Evolutionary conservation across 1,284 basidiomycete genomes (phyloP), one percentile per base, ranked within the genome.

Genomic region (Irpex sp.): DNA sequence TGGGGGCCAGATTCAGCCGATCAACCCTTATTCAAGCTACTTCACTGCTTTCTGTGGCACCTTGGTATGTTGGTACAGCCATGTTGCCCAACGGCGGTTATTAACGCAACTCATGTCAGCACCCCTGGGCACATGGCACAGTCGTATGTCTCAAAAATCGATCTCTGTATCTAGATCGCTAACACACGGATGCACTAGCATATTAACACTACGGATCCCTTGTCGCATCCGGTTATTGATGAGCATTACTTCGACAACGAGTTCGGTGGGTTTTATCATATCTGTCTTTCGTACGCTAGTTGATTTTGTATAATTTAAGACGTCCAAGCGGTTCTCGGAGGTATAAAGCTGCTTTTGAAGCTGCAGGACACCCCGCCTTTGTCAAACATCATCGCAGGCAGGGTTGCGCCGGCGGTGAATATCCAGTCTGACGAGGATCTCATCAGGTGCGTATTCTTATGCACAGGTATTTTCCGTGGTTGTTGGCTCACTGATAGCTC

Each of bases 121-220:
- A 65, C 49, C 64, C 58, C 13, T 49, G 60, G 40, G 57, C 44
- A 37, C 57, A 60, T 36, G 64, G 64, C 13, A 58, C 38, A 31
- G 59, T 65, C 15, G 64, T 65, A 44, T 11, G 60, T 52, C 11
- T 34, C n/a, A 13, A n/a, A n/a, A 31, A 13, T 26, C 58, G 49
- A 34, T 15, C 26, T 19, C 54, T 51, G 11, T 38, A 13, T 36
- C 15, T 4, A 26, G n/a, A n/a, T 19, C 15, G 13, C 48, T 51
- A 19, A 51, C 17, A 1, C n/a, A 11, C 37, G 11, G 40, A 17
- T 31, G 8, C 11, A 13, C 11, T 17, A 65, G 64, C 61, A 62
- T 17, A 62, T 65, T 13, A 60, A 56, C 31, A 56, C 61, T 7
- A 60, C 37, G 13, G 21, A 60, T 21, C 58, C 61, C 8, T 26